phyloP scores from a whole-genome alignment of 2,329 filamentous ascomycete genomes.

The Celoporthe dispersa region DNA sequence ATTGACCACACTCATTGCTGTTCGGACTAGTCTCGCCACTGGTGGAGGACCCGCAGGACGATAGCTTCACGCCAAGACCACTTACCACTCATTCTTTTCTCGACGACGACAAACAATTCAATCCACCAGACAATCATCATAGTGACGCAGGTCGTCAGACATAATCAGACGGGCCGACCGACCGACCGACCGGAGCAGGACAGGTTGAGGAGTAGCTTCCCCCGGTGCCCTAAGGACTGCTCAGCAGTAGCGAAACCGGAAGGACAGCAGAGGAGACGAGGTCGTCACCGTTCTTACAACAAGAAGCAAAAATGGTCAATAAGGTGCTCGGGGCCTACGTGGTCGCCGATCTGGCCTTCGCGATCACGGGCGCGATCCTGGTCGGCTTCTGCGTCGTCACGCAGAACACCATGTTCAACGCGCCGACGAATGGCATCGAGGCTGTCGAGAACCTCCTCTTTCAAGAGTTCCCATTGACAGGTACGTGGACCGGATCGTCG shows the following conservation, averaged over 20 bases:
- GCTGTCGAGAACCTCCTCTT: slow-evolving; percentile 58
- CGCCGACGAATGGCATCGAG: slow-evolving; percentile 49
- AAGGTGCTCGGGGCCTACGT: slow-evolving; percentile 57
- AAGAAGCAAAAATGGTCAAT: slow-evolving; percentile 53
- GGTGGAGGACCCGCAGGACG: slow-evolving; percentile 29
- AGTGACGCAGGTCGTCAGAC: slow-evolving; percentile 46
- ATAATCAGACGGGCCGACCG: slow-evolving; percentile 25
- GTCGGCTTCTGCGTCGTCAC: slow-evolving; percentile 61
- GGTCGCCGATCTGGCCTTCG: slow-evolving; percentile 55
- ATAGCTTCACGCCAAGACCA: slow-evolving; percentile 15
- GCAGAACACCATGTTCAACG: slow-evolving; percentile 49
- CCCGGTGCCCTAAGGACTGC: slow-evolving; percentile 32
- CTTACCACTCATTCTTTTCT: slow-evolving; percentile 9
- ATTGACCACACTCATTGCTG: slow-evolving; percentile 7
- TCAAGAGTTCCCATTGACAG: slow-evolving; percentile 56
- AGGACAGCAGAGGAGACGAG: slow-evolving; percentile 16
- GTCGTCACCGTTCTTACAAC: background rate
- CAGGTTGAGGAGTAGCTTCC: slow-evolving; percentile 30
- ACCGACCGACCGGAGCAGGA: slow-evolving; percentile 22
- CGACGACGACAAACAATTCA: slow-evolving; percentile 3
- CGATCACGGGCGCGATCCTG: slow-evolving; percentile 57
- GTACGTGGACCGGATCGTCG: slow-evolving; percentile 34
- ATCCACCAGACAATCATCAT: slow-evolving; percentile 25
- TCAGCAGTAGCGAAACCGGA: slow-evolving; percentile 24
- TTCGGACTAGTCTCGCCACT: slow-evolving; percentile 14